Percentiles rank a stretch among this genome's conserved stretches.
These are phyloP conservation scores for Colletotrichum cereale DNA, from an alignment of 2,329 filamentous ascomycete species.

Conservation along the genomic window DNA sequence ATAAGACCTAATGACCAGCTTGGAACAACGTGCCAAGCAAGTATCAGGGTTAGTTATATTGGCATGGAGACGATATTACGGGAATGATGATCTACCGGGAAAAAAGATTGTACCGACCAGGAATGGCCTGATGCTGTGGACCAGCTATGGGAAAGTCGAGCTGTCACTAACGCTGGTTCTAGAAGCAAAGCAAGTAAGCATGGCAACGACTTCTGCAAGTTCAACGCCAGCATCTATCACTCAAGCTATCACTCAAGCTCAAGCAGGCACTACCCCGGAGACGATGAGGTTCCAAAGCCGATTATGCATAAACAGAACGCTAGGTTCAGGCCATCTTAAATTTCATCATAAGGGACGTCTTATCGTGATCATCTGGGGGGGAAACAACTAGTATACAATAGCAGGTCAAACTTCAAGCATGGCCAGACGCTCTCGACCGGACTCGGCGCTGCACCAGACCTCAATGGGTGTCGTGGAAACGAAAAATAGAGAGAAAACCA, in stretches of 20 bases:
- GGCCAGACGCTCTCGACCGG: not conserved
- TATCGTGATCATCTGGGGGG: conserved; percentile 21
- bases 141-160: not conserved
- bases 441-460: not conserved
- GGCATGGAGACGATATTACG: not conserved
- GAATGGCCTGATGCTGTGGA: not conserved
- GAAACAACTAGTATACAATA: conserved; percentile 5
- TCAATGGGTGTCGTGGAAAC: not conserved
- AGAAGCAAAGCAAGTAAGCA: not conserved
- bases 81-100: not conserved
- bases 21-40: not conserved
- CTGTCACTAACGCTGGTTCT: not conserved
- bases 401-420: not conserved
- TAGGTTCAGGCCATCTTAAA: not conserved
- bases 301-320: not conserved
- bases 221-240: not conserved
- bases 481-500: no score
- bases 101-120: no score
- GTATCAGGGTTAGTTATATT: not conserved
- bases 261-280: not conserved
- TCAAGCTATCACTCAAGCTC: no score
- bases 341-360: conserved; percentile 21
- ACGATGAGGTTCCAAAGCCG: not conserved
- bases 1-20: not conserved
- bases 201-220: not conserved